These are phyloP conservation scores for Butyriboletus loyo DNA, from an alignment of 768 basidiomycete genomes.

Conservation along the genomic window DNA sequence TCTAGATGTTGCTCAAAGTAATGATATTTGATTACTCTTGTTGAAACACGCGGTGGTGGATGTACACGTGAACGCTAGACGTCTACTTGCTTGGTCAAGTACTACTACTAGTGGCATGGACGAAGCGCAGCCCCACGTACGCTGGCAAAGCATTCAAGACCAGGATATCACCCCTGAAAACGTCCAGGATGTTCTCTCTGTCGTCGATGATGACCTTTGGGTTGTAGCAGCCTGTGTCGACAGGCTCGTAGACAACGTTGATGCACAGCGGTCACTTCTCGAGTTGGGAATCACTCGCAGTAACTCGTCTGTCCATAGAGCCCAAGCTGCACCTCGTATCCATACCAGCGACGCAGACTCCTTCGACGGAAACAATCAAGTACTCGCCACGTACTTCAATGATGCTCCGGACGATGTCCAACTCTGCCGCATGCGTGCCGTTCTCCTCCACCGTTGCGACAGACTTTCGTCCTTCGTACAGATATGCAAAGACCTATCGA, in stretches of 20 bases:
- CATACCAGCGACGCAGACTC: constrained; percentile 18
- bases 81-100: background rate
- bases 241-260: constrained; percentile 56
- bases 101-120: constrained; percentile 37
- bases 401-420: constrained; percentile 58
- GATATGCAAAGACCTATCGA: constrained; percentile 45
- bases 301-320: constrained; percentile 43
- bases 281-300: constrained; percentile 64
- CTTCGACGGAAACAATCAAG: constrained; percentile 13
- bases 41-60: background rate
- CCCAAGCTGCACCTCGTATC: constrained; percentile 37
- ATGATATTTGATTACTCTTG: background rate
- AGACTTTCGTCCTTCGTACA: constrained; percentile 70
- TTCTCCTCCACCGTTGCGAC: constrained; percentile 69
- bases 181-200: constrained; percentile 46
- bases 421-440: constrained; percentile 58
- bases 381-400: constrained; percentile 53
- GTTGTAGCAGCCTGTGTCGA: constrained; percentile 72
- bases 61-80: constrained; percentile 1
- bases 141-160: constrained; percentile 59
- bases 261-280: constrained; percentile 56
- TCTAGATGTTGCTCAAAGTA: constrained; percentile 13
- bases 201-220: constrained; percentile 70
- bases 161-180: constrained; percentile 51
- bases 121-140: constrained; percentile 37